Conservation (phyloP, 371 early-diverging fungal species). For the Mortierella sp. region DNA sequence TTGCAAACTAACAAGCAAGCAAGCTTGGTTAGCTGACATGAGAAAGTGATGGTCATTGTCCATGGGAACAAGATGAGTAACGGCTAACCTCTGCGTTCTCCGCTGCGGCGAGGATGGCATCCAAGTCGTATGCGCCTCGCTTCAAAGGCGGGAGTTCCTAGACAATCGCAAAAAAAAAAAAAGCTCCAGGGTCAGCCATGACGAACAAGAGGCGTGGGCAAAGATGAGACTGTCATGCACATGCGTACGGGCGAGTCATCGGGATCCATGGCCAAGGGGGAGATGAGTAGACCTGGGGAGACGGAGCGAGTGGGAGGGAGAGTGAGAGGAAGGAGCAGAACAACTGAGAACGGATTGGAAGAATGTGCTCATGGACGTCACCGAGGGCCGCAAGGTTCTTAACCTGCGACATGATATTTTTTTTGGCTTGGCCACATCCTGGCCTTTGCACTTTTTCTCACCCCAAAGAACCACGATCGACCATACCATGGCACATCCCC, state of each 20-base stretch:
- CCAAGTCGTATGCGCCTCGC: conserved; percentile 46
- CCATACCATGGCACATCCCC: no score
- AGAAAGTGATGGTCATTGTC: background rate
- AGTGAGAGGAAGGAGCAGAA: no score
- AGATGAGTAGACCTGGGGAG: no score
- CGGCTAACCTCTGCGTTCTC: conserved; percentile 35
- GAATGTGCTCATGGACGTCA: no score
- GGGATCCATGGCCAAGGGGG: conserved; percentile 30
- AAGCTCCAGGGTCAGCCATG: background rate
- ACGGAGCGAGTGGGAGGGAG: no score
- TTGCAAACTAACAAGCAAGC: conserved; percentile 26
- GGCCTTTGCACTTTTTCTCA: no score
- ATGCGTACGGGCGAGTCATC: conserved; percentile 45
- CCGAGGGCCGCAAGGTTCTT: no score
- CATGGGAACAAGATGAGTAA: background rate
- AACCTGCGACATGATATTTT: no score
- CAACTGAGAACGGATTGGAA: no score
- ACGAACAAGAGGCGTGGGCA: background rate
- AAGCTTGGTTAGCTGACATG: background rate
- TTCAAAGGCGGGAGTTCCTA: conserved; percentile 52
- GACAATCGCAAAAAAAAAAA: background rate
- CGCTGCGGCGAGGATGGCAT: conserved; percentile 51
- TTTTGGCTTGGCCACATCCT: no score
- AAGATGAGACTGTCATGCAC: background rate
- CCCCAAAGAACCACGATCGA: no score